Evolutionary conservation across 768 basidiomycete species (phyloP), one percentile per base, ranked within the genome.

Genomic region (Pleurotus salmoneostramineus): DNA sequence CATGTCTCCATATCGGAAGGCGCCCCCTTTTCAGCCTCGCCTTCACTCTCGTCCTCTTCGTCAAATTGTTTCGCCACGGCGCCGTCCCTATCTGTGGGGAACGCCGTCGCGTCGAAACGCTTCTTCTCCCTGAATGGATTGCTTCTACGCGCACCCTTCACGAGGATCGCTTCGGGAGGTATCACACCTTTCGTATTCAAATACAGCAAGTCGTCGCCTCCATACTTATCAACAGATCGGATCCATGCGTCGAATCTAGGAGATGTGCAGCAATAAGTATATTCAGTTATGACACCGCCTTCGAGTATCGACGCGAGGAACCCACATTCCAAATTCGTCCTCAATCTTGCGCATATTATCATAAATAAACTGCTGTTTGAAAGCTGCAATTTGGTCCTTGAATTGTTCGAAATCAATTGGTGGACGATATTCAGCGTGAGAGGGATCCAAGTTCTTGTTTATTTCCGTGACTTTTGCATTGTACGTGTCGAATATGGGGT

Each of bases 341-440:
- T 99, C 97, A 31, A 93, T 86, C 59, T 79, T 74, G 48, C 94
- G 83, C 88, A 98, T 91, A 61, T 84, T 83, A 61, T 88, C 79
- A 65, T 98, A 98, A 34, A 99, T 96, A 61, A 83, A 82, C 64
- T 80, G 78, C 65, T 90, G 77, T 73, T 97, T 98, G 78, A 99
- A 98, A 15, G 69, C 76, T 42, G 89, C 80, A 54, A 98, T 93
- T 59, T 75, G 68, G 14, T 84, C 82, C n/a, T 74, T 73, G 67
- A 93, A 80, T 40, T 73, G 65, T 42, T 83, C 85, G 62, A 95
- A 92, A 63, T 89, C 82, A 64, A 95, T 89, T 1, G 78, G 75
- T 2, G 85, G 84, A 45, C 92, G 82, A 69, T 83, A 87, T 44
- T 89, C 84, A 42, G 77, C 70, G 64, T 89, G 78, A 5, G 76